Percentiles rank a stretch among this genome's conserved stretches.
These are phyloP conservation scores for Scenedesmus sp. DNA, from an alignment of 163 green algal genomes.

Conservation along the genomic window DNA sequence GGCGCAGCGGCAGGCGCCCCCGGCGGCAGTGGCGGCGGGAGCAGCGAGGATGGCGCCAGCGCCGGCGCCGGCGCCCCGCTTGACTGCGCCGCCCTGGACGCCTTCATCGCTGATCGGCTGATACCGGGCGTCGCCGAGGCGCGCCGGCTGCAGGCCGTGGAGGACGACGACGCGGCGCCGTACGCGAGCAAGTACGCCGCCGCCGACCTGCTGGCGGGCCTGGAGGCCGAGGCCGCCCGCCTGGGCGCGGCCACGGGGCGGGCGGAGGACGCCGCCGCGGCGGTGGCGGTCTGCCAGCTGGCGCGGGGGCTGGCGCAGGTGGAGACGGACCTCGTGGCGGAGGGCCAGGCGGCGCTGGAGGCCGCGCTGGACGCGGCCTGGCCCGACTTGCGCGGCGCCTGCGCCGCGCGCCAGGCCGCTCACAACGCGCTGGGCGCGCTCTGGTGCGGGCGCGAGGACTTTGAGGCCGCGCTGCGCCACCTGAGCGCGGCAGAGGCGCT, in stretches of 20 bases:
- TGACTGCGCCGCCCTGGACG: no score
- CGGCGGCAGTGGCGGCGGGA: no score
- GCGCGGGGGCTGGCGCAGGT: constrained; percentile 56
- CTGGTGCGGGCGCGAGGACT: constrained; percentile 51
- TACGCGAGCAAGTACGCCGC: constrained; percentile 59
- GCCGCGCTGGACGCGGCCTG: constrained; percentile 34
- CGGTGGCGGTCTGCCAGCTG: neutral
- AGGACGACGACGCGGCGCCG: constrained; percentile 51
- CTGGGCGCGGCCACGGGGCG: no score
- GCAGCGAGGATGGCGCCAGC: no score
- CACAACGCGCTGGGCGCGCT: constrained; percentile 64
- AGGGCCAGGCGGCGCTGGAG: constrained; percentile 47
- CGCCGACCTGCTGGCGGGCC: constrained; percentile 40
- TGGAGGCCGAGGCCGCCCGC: constrained; percentile 23
- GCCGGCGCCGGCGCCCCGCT: no score
- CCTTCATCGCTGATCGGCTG: no score
- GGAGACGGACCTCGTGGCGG: constrained; percentile 58
- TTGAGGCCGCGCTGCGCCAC: constrained; percentile 32
- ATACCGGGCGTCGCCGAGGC: neutral
- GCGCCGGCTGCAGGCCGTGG: neutral
- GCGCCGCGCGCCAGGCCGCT: constrained; percentile 15
- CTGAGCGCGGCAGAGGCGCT: constrained; percentile 49
- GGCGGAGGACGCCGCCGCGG: neutral
- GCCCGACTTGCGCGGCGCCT: neutral
- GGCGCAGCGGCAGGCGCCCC: no score